A percentile compares a stretch with the other conserved stretches of the same genome.
phyloP scores from a whole-genome alignment of 805 yeast genomes.

The Lipomyces anomalus region DNA sequence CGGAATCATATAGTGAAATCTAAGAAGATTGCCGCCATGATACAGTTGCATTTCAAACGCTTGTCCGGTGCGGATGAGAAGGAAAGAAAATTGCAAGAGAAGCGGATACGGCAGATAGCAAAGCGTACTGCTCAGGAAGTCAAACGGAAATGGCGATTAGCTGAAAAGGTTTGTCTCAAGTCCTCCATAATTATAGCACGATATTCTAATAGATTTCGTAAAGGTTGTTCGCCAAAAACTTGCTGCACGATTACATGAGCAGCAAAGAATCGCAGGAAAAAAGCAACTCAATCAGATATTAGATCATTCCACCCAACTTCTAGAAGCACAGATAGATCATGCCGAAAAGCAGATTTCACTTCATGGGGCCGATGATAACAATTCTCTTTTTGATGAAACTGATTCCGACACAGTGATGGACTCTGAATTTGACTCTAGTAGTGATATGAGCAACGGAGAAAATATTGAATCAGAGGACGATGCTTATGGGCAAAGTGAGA shows the following conservation, averaged over 20 bases:
- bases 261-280: constrained; percentile 74
- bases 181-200: background rate
- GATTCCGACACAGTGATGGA: constrained; percentile 11
- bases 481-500: constrained; percentile 28
- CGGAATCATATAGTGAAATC: constrained; percentile 61
- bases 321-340: constrained; percentile 70
- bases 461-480: constrained; percentile 21
- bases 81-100: constrained; percentile 67
- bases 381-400: constrained; percentile 8
- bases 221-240: constrained; percentile 59
- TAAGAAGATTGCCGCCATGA: constrained; percentile 68
- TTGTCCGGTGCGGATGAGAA: constrained; percentile 85
- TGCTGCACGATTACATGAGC: constrained; percentile 59
- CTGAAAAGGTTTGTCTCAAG: constrained; percentile 65
- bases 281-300: constrained; percentile 81
- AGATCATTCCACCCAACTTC: constrained; percentile 82
- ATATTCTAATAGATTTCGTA: background rate
- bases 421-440: constrained; percentile 20
- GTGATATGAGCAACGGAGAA: constrained; percentile 17
- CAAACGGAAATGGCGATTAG: constrained; percentile 83
- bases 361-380: constrained; percentile 26
- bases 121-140: constrained; percentile 77
- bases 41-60: constrained; percentile 81
- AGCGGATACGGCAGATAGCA: constrained; percentile 63
- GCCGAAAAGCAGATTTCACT: background rate